Evolutionary conservation across 768 basidiomycete genomes (phyloP), one percentile per base, ranked within the genome.

Genomic region (Termitomyces sp.): DNA sequence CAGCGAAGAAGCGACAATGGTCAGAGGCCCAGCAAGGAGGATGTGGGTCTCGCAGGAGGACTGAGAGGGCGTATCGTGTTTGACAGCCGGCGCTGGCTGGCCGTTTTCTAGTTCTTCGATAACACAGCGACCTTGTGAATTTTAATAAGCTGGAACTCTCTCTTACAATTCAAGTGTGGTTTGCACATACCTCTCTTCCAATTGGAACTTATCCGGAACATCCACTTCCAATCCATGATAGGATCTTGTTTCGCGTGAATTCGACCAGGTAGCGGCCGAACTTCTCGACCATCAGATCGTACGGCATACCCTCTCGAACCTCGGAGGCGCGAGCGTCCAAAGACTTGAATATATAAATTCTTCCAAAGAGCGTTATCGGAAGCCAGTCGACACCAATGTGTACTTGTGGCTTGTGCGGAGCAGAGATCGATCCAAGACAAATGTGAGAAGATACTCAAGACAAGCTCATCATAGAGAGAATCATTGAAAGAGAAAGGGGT

Each of bases 151-250:
- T 44, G 13, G 20, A 54, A 14, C 20, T 43, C 40, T 40, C 40
- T 40, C 40, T 20, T n/a, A 14, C 51, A n/a, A 32, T 67, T 8
- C 2, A 16, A n/a, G 47, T 36, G 33, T 53, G 5, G n/a, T 40
- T 23, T 51, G 30, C 26, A 51, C 78, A 63, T 66, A 91, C 91
- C 91, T 72, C 74, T 88, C 69, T 81, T 81, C 91, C 91, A 93
- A 64, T 92, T 92, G 16, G 84, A 84, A 64, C 88, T 90, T 62
- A 91, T 88, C 57, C 88, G 81, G 70, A 91, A 92, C 89, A 92
- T 91, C 82, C 83, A 88, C 71, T 89, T 91, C 90, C 90, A 93
- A 67, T 90, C 84, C 67, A 79, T 82, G 49, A 72, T 59, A 33
- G 74, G 68, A 38, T 71, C 69, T 20, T 72, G 67, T 20, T 75